These are phyloP conservation scores for Mycena sp. DNA, from an alignment of 1,284 basidiomycete species.

Conservation along the genomic window DNA sequence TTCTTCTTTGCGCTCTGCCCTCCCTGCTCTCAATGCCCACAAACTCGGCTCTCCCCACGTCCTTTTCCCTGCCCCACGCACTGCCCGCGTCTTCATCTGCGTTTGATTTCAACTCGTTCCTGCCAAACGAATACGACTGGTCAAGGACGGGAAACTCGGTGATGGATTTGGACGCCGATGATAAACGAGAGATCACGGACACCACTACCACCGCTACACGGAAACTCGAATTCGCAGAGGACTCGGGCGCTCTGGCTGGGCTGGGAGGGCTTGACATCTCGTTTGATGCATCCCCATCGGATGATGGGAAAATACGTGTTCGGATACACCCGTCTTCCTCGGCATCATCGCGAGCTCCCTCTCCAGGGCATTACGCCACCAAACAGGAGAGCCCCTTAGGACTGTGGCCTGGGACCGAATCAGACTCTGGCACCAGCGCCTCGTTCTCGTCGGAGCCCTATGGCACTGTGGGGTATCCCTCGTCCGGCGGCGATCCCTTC, in stretches of 20 bases:
- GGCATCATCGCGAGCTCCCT: slow-evolving; percentile 49
- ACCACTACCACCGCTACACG: slow-evolving; percentile 45
- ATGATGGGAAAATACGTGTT: slow-evolving; percentile 78
- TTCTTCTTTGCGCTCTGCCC: slow-evolving; percentile 76
- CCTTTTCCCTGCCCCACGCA: slow-evolving; percentile 63
- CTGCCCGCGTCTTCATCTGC: slow-evolving; percentile 54
- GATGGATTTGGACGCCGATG: slow-evolving; percentile 64
- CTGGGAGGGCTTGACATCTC: slow-evolving; percentile 74
- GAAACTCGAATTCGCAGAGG: slow-evolving; percentile 65
- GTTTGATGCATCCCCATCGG: slow-evolving; percentile 68
- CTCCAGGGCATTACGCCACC: slow-evolving; percentile 43
- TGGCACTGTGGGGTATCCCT: slow-evolving; percentile 29
- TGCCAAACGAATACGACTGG: slow-evolving; percentile 68
- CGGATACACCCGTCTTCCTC: slow-evolving; percentile 71
- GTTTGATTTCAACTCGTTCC: slow-evolving; percentile 58
- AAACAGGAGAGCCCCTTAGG: slow-evolving; percentile 28
- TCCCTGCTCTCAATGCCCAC: slow-evolving; percentile 69
- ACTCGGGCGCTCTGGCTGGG: slow-evolving; percentile 56
- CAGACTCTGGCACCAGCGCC: slow-evolving; percentile 39
- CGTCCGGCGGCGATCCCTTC: slow-evolving; percentile 58
- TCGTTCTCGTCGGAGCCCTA: slow-evolving; percentile 23
- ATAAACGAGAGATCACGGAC: slow-evolving; percentile 44
- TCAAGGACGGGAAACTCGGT: slow-evolving; percentile 51
- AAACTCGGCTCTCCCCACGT: slow-evolving; percentile 60
- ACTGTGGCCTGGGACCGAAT: slow-evolving; percentile 15